Evolutionary conservation across 371 early-diverging fungal genomes (phyloP), one percentile per base, ranked within the genome.

Genomic region (Mortierella sp.): DNA sequence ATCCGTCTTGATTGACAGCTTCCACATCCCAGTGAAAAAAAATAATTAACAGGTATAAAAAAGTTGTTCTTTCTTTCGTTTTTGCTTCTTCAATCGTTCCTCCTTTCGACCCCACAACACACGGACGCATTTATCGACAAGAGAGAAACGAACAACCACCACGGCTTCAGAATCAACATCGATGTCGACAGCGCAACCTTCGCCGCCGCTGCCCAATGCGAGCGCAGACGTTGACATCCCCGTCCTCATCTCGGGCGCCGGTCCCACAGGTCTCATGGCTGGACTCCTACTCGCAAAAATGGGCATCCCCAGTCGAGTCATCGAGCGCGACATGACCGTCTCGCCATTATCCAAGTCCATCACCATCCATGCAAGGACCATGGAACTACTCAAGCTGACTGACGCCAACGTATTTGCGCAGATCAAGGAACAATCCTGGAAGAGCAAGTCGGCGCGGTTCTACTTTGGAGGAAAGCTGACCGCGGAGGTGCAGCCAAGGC

Each of bases 161-260:
- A 34, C 21, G 37, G 64, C 64, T 64, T 21, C 37, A 16, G 64
- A 64, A 64, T 37, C 64, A 64, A 19, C 19, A 0, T 37, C 64
- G 21, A 37, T 37, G 2, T 64, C 64, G 2, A 19, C 64, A 16
- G 2, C 59, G 5, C 14, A 28, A 16, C 64, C 28, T 59, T 26
- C 10, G 3, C 5, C 55, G 9, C 54, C 24, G 9, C n/a, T n/a
- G 5, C 54, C 9, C n/a, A 8, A 54, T 13, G 28, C 61, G 4
- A 37, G 26, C 0, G 5, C 43, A 2, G 26, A 24, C 28, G 72
- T 71, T 9, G 71, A 74, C n/a, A 26, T 74, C 34, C 77, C 81
- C 40, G 81, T 87, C 16, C 69, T 87, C 16, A 87, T 87, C 50
- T 43, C 74, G 8, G 87, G 87, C 5, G 87, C 81, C 8, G 83